Evolutionary conservation across 495 filamentous ascomycete species (phyloP).

Genomic region (Astrothelium subdiscretum): DNA sequence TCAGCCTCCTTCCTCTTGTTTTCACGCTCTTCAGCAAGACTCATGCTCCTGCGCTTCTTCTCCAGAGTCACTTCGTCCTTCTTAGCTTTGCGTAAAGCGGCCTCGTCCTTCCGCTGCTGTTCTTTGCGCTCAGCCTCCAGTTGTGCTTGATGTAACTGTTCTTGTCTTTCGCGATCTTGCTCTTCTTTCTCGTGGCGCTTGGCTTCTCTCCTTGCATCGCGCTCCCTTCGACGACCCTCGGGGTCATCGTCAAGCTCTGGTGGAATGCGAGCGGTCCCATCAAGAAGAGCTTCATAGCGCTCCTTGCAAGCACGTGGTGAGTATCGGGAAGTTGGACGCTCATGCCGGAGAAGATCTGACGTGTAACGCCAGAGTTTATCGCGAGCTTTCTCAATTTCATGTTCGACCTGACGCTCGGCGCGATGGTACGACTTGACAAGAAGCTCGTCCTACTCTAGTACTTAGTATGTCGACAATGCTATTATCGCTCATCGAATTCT

Average conservation of each 20-base stretch:
- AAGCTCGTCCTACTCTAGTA: slow-evolving; percentile 15
- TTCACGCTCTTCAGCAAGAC: background rate
- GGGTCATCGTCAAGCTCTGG: slow-evolving; percentile 22
- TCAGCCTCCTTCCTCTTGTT: slow-evolving; percentile 1
- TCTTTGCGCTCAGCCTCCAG: slow-evolving; percentile 7
- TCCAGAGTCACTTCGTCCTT: slow-evolving; percentile 34
- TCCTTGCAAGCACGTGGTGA: slow-evolving; percentile 21
- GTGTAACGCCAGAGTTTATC: slow-evolving; percentile 19
- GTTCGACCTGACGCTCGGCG: slow-evolving; percentile 16
- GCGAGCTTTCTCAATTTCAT: slow-evolving; percentile 16
- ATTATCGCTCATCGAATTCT: background rate
- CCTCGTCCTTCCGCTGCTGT: slow-evolving; percentile 3
- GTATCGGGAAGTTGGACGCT: slow-evolving; percentile 15
- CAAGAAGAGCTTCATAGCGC: slow-evolving; percentile 19
- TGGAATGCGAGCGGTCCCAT: slow-evolving; percentile 22
- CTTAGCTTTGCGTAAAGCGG: slow-evolving; percentile 61
- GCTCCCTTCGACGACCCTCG: slow-evolving; percentile 13
- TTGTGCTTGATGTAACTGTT: background rate
- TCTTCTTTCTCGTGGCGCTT: slow-evolving; percentile 7
- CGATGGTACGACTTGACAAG: slow-evolving; percentile 16
- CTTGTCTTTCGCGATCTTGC: background rate
- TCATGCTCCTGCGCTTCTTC: background rate
- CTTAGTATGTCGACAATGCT: background rate
- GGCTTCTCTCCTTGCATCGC: slow-evolving; percentile 11
- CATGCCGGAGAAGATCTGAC: slow-evolving; percentile 13